Evolutionary conservation across 257 asterid species (phyloP).

Genomic region (Ilex aquifolium): DNA sequence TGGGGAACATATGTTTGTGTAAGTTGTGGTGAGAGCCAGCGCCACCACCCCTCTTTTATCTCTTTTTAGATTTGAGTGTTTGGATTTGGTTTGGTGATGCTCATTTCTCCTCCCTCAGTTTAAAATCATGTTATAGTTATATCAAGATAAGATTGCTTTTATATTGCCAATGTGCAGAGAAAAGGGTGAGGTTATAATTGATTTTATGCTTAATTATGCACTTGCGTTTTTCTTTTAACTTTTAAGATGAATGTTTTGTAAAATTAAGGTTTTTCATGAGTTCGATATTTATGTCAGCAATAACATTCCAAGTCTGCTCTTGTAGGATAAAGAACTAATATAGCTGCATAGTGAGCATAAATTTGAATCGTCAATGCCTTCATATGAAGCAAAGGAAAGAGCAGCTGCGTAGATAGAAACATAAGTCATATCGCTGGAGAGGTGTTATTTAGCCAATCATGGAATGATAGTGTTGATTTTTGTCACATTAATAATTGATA

Average conservation of each 20-base stretch:
- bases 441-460: slow-evolving; percentile 33
- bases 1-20: slow-evolving; percentile 86
- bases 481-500: no score
- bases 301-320: neutral
- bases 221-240: neutral
- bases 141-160: slow-evolving; percentile 45
- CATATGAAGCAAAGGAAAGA: slow-evolving; percentile 72
- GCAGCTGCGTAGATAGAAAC: slow-evolving; percentile 55
- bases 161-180: slow-evolving; percentile 39
- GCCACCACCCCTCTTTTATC: neutral
- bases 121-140: slow-evolving; percentile 24
- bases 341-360: slow-evolving; percentile 76
- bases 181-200: slow-evolving; percentile 37
- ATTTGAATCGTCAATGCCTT: slow-evolving; percentile 84
- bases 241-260: neutral
- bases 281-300: neutral
- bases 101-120: neutral
- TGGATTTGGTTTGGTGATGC: neutral
- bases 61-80: neutral
- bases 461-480: neutral
- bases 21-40: slow-evolving; percentile 3
- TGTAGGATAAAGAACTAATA: slow-evolving; percentile 77
- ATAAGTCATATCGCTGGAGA: slow-evolving; percentile 69
- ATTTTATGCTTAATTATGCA: slow-evolving; percentile 1
- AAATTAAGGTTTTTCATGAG: neutral